Base-by-base conservation (phyloP, 163 green algal genomes). In the Scenedesmus sp. region DNA sequence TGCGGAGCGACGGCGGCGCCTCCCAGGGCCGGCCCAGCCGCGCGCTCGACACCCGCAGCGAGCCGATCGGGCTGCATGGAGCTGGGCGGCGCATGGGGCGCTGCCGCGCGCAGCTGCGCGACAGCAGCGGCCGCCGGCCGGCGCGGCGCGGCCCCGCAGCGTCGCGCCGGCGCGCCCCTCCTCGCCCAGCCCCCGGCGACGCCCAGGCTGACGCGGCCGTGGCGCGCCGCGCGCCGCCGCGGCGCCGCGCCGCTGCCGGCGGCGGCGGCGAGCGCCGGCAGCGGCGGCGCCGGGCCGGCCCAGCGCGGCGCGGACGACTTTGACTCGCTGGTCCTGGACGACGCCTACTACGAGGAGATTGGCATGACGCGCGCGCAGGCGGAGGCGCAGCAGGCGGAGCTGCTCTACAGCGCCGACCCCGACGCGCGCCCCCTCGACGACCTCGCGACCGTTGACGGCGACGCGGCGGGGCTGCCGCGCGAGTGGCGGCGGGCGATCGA, bases 291-390 rank as follows among this genome's bases (percentile, higher is more conserved):
- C 22, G 3, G 63, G 42, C 17, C 66, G 71, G 63, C 45, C 71
- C 58, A n/a, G n/a, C n/a, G n/a, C n/a, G n/a, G n/a, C n/a, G n/a
- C n/a, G n/a, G n/a, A n/a, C 48, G 75, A 82, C 63, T 29, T 82
- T 11, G 75, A 82, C 29, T 36, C 69, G 15, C 31, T 82, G 3
- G 17, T 64, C 28, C 64, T 82, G 20, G 63, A 82, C 36, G 75
- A 82, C 44, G n/a, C 50, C 3, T 82, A 82, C 51, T 82, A 82
- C 36, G 26, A 48, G 5, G 75, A 82, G 28, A 62, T 82, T 11
- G 75, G 75, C 75, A 82, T 75, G 75, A 82, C 75, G 20, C 34
- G 48, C 0, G 75, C 75, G 11, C 29, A 81, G 15, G 73, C 62
- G 31, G 33, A 47, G 73, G 29, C 36, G 28, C 60, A 81, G 60